Evolutionary conservation across 2,329 filamentous ascomycete species (phyloP), one percentile per base, ranked within the genome.

Genomic region (Fusarium algeriense): DNA sequence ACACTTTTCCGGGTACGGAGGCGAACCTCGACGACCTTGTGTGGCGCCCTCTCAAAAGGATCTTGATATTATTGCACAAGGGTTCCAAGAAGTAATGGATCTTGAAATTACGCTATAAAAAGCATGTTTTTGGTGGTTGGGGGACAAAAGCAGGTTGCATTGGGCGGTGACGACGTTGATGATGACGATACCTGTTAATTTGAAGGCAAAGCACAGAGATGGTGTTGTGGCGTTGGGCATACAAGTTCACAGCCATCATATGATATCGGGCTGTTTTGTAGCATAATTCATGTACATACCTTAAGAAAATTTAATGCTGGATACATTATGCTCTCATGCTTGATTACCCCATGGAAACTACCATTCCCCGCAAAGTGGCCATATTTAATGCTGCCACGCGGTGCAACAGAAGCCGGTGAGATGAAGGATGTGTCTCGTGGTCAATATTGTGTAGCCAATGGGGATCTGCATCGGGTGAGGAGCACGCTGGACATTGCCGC

Each of bases 21-120:
- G 81, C 28, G 79, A 79, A 70, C 83, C 83, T 17, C 69, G 83
- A 61, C 74, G 77, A 66, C 83, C 83, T 23, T 84, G 83, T 66
- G 70, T 75, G 45, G 65, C 77, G 46, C 82, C 80, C 11, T 75
- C 77, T 34, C 74, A 73, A 15, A 78, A 81, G 41, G 75, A 80
- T 48, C 75, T 81, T 23, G 72, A 79, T 44, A 74, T 64, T 60
- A 81, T 83, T 60, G 70, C 76, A 30, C 76, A 75, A 65, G 82
- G 82, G 54, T 81, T 84, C 61, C 73, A 79, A 30, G 77, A 83
- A 20, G 76, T 80, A 28, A 76, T 76, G 74, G 74, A 71, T 30
- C 59, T 83, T 43, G 78, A 79, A 60, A 70, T 65, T 12, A 67
- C 71, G n/a, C 58, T 77, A 10, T 76, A 43, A 75, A 8, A 37